Conservation (phyloP, 495 filamentous ascomycete genomes). For the Penicillium samsonianum region DNA sequence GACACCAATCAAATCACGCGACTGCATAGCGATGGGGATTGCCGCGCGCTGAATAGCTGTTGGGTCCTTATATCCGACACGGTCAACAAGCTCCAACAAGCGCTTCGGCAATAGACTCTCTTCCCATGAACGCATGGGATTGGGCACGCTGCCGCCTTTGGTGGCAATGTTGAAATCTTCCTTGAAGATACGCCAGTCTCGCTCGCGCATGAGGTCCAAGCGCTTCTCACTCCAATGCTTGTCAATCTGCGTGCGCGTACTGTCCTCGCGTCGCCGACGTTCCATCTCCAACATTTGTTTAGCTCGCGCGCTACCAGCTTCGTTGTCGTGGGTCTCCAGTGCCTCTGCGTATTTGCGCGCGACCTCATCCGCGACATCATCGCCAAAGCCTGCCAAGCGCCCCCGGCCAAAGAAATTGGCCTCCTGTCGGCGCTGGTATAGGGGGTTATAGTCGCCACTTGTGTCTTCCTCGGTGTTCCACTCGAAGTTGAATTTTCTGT, state of each 20-base stretch:
- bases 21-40: slow-evolving; percentile 93
- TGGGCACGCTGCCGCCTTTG: slow-evolving; percentile 86
- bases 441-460: slow-evolving; percentile 82
- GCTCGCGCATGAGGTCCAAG: slow-evolving; percentile 92
- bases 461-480: slow-evolving; percentile 98
- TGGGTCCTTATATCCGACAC: slow-evolving; percentile 91
- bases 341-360: slow-evolving; percentile 75
- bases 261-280: slow-evolving; percentile 72
- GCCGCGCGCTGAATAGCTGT: slow-evolving; percentile 90
- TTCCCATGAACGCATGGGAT: slow-evolving; percentile 94
- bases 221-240: slow-evolving; percentile 99
- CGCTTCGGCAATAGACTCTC: slow-evolving; percentile 81
- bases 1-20: slow-evolving; percentile 93
- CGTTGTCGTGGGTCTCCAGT: slow-evolving; percentile 73
- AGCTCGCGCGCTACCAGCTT: slow-evolving; percentile 77
- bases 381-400: slow-evolving; percentile 77
- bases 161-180: slow-evolving; percentile 98
- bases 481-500: slow-evolving; percentile 99
- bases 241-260: slow-evolving; percentile 67
- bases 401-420: slow-evolving; percentile 80
- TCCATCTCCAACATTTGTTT: slow-evolving; percentile 88
- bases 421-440: slow-evolving; percentile 75
- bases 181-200: slow-evolving; percentile 99
- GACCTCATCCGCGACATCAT: slow-evolving; percentile 70
- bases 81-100: slow-evolving; percentile 77